Conservation (phyloP, 805 yeast genomes). For the Barnettozyma botsteinii region DNA sequence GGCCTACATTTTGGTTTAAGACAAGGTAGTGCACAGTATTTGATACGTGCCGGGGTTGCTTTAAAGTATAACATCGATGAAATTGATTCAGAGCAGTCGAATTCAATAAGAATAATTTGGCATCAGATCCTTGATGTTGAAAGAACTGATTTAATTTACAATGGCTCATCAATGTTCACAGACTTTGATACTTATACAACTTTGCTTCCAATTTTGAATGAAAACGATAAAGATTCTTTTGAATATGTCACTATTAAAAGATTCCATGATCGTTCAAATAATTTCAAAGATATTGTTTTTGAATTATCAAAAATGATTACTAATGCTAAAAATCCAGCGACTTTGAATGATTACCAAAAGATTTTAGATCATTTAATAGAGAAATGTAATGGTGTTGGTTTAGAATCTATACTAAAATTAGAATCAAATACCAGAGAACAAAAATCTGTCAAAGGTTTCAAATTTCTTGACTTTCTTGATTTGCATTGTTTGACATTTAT, state of each 20-base stretch:
- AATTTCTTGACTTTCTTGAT: slow-evolving; percentile 9
- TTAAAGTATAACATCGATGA: slow-evolving; percentile 9
- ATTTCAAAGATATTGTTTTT: slow-evolving; percentile 1
- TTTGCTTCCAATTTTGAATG: background rate
- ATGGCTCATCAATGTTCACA: slow-evolving; percentile 4
- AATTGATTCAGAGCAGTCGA: background rate
- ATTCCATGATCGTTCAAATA: slow-evolving; percentile 5
- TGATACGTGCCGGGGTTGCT: slow-evolving; percentile 1
- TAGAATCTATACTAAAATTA: slow-evolving; percentile 8
- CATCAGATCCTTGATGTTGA: slow-evolving; percentile 8
- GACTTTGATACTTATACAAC: slow-evolving; percentile 6
- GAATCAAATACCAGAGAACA: slow-evolving; percentile 5
- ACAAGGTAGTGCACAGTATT: slow-evolving; percentile 3
- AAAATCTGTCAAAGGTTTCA: slow-evolving; percentile 2
- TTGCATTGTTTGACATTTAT: slow-evolving; percentile 9
- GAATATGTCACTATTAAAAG: background rate
- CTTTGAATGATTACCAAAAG: slow-evolving; percentile 3
- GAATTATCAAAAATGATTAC: slow-evolving; percentile 7
- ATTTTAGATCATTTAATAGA: slow-evolving; percentile 3
- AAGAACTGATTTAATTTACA: slow-evolving; percentile 4
- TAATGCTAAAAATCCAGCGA: slow-evolving; percentile 6
- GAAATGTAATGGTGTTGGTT: background rate
- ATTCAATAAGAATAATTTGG: slow-evolving; percentile 7
- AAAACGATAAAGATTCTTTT: background rate
- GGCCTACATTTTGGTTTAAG: slow-evolving; percentile 2